phyloP scores from a whole-genome alignment of 2,329 filamentous ascomycete genomes.

The Colletotrichum sp. region DNA sequence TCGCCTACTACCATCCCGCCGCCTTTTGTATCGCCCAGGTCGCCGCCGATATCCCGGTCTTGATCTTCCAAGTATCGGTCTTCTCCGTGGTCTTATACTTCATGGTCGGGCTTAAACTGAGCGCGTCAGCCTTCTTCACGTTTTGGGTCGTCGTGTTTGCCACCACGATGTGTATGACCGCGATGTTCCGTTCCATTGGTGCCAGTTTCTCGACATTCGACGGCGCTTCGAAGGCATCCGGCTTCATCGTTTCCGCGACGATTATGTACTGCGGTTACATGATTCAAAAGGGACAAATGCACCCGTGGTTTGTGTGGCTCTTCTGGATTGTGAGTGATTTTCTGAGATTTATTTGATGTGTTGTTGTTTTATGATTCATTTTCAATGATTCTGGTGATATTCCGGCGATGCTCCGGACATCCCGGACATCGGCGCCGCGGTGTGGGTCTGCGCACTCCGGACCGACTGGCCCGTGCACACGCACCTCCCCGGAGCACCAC shows the following conservation, averaged over 20 bases:
- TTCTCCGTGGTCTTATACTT: slow-evolving; percentile 69
- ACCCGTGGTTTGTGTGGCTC: slow-evolving; percentile 67
- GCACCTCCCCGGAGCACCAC: no score
- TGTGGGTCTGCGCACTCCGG: no score
- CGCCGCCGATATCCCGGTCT: slow-evolving; percentile 58
- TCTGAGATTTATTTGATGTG: no score
- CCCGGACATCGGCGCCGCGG: no score
- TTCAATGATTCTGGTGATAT: no score
- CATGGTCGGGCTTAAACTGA: slow-evolving; percentile 61
- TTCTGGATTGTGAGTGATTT: slow-evolving; percentile 43
- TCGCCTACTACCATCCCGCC: slow-evolving; percentile 63
- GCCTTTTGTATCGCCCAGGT: slow-evolving; percentile 64
- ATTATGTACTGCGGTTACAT: slow-evolving; percentile 70
- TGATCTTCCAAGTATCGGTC: slow-evolving; percentile 61
- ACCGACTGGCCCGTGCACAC: no score
- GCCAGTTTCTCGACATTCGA: slow-evolving; percentile 63
- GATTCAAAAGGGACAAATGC: slow-evolving; percentile 66
- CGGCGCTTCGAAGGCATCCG: slow-evolving; percentile 62
- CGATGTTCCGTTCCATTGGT: slow-evolving; percentile 61
- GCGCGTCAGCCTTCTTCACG: slow-evolving; percentile 64
- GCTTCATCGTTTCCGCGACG: slow-evolving; percentile 52
- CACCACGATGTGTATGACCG: slow-evolving; percentile 63
- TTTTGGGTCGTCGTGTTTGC: slow-evolving; percentile 61
- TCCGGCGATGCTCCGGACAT: no score
- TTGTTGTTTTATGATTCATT: no score